These are phyloP conservation scores for Moesziomyces sp. DNA, from an alignment of 1,284 basidiomycete genomes.

Conservation along the genomic window DNA sequence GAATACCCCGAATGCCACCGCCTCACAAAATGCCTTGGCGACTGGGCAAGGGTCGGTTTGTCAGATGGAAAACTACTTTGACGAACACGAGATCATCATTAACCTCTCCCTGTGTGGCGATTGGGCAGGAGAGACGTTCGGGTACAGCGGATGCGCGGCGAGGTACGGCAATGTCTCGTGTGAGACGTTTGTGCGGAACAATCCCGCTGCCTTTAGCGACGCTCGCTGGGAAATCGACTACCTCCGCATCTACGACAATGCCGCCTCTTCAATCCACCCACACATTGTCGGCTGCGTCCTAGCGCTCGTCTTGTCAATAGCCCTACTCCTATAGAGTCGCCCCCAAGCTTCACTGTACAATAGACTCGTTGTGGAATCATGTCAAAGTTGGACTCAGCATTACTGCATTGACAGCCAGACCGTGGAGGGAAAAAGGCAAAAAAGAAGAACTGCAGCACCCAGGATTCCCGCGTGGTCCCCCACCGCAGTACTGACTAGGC, in stretches of 20 bases:
- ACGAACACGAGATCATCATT: conserved; percentile 56
- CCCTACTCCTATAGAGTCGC: not conserved
- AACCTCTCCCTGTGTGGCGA: conserved; percentile 46
- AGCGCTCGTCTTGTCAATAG: not conserved
- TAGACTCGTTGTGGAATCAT: not conserved
- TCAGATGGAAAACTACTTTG: conserved; percentile 47
- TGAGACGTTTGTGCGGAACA: conserved; percentile 48
- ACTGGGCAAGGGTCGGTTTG: conserved; percentile 27
- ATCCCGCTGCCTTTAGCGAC: conserved; percentile 43
- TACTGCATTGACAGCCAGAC: too few relatives aligned
- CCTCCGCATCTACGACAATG: conserved; percentile 50
- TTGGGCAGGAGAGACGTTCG: conserved; percentile 49
- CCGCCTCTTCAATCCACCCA: not conserved
- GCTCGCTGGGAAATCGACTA: conserved; percentile 62
- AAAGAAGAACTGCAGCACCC: conserved; percentile 64
- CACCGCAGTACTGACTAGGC: conserved; percentile 84
- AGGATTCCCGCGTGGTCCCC: conserved; percentile 85
- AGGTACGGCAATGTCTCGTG: conserved; percentile 38
- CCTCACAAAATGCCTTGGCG: conserved; percentile 5
- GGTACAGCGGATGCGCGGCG: conserved; percentile 18
- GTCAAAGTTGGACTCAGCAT: too few relatives aligned
- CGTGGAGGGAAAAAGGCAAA: too few relatives aligned
- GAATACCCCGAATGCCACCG: conserved; percentile 34
- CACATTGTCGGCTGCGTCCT: not conserved
- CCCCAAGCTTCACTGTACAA: not conserved